Evolutionary conservation across 129 eudicot genomes (phyloP).

Genomic region (Pseudognaphalium luteoalbum): DNA sequence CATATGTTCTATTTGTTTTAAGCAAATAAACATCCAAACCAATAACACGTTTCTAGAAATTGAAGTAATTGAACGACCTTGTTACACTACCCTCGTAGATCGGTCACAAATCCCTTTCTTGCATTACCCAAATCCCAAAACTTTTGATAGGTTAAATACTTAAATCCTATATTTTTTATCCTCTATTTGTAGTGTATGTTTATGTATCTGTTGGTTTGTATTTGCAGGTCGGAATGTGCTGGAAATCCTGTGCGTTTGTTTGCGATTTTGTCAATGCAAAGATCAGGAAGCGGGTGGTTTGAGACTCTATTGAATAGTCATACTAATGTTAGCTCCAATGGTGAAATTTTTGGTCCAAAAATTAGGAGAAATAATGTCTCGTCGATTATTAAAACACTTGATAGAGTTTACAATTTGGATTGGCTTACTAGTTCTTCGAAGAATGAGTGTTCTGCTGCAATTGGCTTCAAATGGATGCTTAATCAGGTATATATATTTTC

Average conservation of each 20-base stretch:
- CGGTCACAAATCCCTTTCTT: slow-evolving; percentile 48
- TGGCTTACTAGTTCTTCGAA: slow-evolving; percentile 82
- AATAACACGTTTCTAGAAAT: slow-evolving; percentile 25
- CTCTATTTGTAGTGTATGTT: slow-evolving; percentile 6
- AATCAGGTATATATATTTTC: slow-evolving; percentile 55
- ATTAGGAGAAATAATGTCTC: slow-evolving; percentile 60
- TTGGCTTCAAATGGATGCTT: slow-evolving; percentile 97
- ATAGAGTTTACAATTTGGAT: slow-evolving; percentile 77
- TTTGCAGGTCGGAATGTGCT: slow-evolving; percentile 67
- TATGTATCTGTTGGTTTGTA: background rate
- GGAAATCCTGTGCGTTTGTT: slow-evolving; percentile 76
- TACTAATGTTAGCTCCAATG: slow-evolving; percentile 74
- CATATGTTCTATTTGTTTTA: slow-evolving; percentile 52
- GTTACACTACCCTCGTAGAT: slow-evolving; percentile 27
- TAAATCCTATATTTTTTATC: background rate
- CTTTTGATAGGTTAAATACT: slow-evolving; percentile 55
- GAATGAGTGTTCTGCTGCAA: slow-evolving; percentile 82
- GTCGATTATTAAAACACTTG: slow-evolving; percentile 55
- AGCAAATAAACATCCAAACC: slow-evolving; percentile 37
- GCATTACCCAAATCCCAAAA: slow-evolving; percentile 77
- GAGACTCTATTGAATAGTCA: slow-evolving; percentile 87
- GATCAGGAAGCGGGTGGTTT: slow-evolving; percentile 96
- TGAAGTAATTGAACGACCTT: slow-evolving; percentile 40
- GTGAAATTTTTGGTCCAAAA: slow-evolving; percentile 68
- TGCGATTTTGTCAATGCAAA: slow-evolving; percentile 75